A percentile compares a stretch with the other conserved stretches of the same genome.
Evolutionary conservation across 345 rosid genomes (phyloP).

Genomic region (Eucalyptus lansdowneana): DNA sequence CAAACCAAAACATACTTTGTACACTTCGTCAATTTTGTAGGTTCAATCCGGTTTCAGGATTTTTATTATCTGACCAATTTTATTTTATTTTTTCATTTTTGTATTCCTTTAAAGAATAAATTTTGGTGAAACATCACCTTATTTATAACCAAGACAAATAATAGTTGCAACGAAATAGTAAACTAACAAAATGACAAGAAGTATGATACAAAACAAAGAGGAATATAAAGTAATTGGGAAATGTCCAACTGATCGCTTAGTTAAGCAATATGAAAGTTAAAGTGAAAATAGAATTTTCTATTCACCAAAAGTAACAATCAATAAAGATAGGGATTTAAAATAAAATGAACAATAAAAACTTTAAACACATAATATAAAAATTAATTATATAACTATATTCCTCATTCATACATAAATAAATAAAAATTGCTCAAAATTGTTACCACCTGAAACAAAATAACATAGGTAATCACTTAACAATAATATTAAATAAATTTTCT

Average conservation of each 20-base stretch:
- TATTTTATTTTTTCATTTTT: neutral
- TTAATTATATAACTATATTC: neutral
- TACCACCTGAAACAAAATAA: neutral
- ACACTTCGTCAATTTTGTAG: neutral
- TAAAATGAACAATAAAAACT: neutral
- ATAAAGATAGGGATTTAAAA: neutral
- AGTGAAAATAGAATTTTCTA: neutral
- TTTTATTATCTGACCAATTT: accelerated
- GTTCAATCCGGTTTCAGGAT: accelerated
- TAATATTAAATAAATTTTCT: neutral
- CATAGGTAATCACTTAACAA: neutral
- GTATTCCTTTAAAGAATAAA: neutral
- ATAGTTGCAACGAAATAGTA: neutral
- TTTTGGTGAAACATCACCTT: neutral
- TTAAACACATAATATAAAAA: neutral
- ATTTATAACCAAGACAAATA: neutral
- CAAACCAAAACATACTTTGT: accelerated
- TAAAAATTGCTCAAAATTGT: neutral
- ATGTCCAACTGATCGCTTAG: neutral
- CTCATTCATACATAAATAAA: neutral
- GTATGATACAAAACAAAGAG: neutral
- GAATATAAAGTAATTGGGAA: neutral
- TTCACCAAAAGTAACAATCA: neutral
- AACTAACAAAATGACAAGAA: neutral
- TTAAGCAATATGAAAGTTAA: neutral